phyloP scores from a whole-genome alignment of 2,329 filamentous ascomycete species.

The Penicillium oxalicum region DNA sequence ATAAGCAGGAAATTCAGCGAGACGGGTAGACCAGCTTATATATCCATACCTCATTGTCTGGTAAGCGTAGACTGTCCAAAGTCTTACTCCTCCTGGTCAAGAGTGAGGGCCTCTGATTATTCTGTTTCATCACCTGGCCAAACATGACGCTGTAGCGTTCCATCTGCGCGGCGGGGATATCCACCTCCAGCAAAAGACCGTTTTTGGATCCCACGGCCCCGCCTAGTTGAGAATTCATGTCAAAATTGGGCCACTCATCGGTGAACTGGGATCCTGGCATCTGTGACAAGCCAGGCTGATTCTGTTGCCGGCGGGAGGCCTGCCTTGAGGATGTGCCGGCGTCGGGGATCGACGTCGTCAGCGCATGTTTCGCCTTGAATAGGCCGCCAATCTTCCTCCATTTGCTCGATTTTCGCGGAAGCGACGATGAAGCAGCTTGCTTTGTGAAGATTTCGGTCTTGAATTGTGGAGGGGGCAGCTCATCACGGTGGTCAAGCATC shows the following conservation, averaged over 20 bases:
- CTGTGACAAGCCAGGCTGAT: neutral
- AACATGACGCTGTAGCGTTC: constrained; percentile 97
- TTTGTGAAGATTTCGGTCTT: constrained; percentile 9
- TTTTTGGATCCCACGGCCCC: constrained; percentile 8
- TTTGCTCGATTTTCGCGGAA: constrained; percentile 37
- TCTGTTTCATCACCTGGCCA: constrained; percentile 58
- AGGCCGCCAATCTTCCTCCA: constrained; percentile 45
- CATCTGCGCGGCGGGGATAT: constrained; percentile 73
- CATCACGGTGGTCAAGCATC: constrained; percentile 18
- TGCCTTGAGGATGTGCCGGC: neutral
- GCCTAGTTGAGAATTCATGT: constrained; percentile 6
- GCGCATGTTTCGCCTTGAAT: constrained; percentile 36
- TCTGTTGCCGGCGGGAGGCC: neutral
- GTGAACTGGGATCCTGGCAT: constrained; percentile 4
- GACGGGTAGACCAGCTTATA: neutral
- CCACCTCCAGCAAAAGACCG: constrained; percentile 57
- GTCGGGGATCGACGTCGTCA: constrained; percentile 27
- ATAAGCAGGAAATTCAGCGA: neutral
- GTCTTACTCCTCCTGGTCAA: constrained; percentile 34
- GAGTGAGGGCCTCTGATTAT: constrained; percentile 23
- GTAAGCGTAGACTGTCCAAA: constrained; percentile 48
- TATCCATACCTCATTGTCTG: constrained; percentile 39
- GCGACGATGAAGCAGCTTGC: constrained; percentile 5
- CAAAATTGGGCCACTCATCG: constrained; percentile 18
- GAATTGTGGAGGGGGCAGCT: constrained; percentile 15